Conservation (phyloP, 148 eudicot species). For the Oxyria digyna region DNA sequence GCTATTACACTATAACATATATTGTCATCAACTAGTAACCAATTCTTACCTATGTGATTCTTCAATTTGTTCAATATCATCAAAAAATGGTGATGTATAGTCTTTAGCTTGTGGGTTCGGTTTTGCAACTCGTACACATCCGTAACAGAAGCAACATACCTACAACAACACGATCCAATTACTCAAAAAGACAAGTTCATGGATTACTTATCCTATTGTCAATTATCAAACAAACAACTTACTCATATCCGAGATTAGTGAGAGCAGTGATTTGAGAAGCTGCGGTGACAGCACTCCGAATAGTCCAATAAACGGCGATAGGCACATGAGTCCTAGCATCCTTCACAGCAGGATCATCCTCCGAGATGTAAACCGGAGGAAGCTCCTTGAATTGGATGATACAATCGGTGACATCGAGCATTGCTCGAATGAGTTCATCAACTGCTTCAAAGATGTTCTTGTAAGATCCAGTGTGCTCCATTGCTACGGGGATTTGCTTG, state of each 20-base stretch:
- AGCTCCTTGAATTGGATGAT: constrained; percentile 21
- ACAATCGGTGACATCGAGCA: constrained; percentile 23
- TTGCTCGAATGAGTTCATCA: constrained; percentile 21
- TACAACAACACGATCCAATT: background rate
- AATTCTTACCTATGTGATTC: constrained; percentile 23
- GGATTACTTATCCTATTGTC: too few relatives aligned
- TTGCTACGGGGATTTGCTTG: constrained; percentile 17
- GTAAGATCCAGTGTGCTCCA: constrained; percentile 25
- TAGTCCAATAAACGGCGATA: constrained; percentile 37
- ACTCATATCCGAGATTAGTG: constrained; percentile 20
- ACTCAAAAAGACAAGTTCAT: background rate
- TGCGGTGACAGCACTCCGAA: constrained; percentile 28
- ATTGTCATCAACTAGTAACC: background rate
- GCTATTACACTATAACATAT: background rate
- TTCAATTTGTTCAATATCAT: constrained; percentile 20
- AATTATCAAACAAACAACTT: background rate
- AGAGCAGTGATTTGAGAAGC: constrained; percentile 30
- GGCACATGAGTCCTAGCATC: constrained; percentile 24
- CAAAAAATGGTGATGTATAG: constrained; percentile 38
- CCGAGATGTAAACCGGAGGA: constrained; percentile 16
- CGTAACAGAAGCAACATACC: constrained; percentile 20
- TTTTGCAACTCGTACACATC: constrained; percentile 55
- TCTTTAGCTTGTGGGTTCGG: constrained; percentile 44
- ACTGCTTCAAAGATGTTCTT: constrained; percentile 25
- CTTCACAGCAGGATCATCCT: constrained; percentile 20